phyloP scores from a whole-genome alignment of 305 asterid species.

The Fraxinus ornus region DNA sequence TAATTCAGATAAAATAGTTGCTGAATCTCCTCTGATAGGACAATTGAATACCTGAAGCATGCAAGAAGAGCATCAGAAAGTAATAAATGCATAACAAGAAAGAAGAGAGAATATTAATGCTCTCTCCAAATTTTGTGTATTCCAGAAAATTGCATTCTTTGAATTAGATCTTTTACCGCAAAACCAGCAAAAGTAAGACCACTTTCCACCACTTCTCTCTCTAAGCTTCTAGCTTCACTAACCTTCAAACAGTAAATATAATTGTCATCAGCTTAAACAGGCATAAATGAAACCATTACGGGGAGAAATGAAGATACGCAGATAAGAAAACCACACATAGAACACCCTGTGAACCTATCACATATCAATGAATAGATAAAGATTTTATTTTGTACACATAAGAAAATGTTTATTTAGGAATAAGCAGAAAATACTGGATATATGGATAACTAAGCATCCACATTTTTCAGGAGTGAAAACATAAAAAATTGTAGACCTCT shows the following conservation, averaged over 20 bases:
- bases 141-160: neutral
- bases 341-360: neutral
- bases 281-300: neutral
- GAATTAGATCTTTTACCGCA: conserved; percentile 59
- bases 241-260: conserved; percentile 58
- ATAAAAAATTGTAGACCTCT: neutral
- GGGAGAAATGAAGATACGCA: neutral
- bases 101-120: neutral
- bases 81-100: conserved; percentile 17
- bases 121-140: neutral
- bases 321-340: neutral
- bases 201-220: conserved; percentile 77
- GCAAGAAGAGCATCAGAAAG: conserved; percentile 23
- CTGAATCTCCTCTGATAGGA: conserved; percentile 94
- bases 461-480: neutral
- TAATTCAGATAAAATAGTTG: conserved; percentile 73
- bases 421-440: neutral
- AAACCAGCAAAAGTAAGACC: conserved; percentile 93
- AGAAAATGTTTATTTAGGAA: neutral
- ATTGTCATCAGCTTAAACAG: conserved; percentile 24
- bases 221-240: conserved; percentile 93
- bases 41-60: conserved; percentile 83
- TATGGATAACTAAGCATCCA: neutral
- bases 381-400: neutral
- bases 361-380: neutral